These are phyloP conservation scores for Trapa incisa DNA, from an alignment of 345 rosid species.

Conservation along the genomic window DNA sequence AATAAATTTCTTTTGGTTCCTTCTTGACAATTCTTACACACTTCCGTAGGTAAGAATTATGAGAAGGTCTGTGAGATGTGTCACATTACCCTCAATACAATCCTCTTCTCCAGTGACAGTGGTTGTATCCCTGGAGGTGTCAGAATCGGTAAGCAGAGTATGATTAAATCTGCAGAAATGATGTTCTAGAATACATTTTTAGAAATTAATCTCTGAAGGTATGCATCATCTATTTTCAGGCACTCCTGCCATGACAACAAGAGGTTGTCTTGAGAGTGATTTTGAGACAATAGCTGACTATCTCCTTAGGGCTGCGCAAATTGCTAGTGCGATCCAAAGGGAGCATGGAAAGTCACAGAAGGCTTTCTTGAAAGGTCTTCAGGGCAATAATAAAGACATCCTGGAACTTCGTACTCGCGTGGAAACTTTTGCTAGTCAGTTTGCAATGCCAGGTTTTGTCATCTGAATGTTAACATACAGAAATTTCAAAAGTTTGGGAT, in stretches of 20 bases:
- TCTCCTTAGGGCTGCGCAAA: conserved; percentile 69
- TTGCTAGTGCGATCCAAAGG: conserved; percentile 41
- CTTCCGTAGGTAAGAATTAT: conserved; percentile 43
- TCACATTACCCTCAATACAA: conserved; percentile 70
- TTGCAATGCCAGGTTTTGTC: conserved; percentile 82
- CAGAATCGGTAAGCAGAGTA: conserved; percentile 52
- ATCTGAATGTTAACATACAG: conserved; percentile 19
- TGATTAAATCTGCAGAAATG: neutral
- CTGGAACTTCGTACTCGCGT: conserved; percentile 48
- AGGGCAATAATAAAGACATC: conserved; percentile 48
- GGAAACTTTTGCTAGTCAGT: conserved; percentile 69
- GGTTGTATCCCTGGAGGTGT: conserved; percentile 85
- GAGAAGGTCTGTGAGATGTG: conserved; percentile 91
- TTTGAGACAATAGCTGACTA: conserved; percentile 70
- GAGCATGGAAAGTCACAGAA: conserved; percentile 57
- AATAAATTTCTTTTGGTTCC: neutral
- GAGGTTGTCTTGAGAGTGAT: conserved; percentile 87
- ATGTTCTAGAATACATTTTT: neutral
- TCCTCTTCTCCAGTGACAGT: conserved; percentile 51
- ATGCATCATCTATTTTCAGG: conserved; percentile 26
- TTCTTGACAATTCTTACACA: neutral
- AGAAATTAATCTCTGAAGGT: neutral
- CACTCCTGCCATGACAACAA: conserved; percentile 90
- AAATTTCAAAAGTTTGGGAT: neutral
- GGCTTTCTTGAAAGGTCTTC: conserved; percentile 41